Conservation (phyloP, 202 grass and related monocot genomes). For the Miscanthus sacchariflorus region DNA sequence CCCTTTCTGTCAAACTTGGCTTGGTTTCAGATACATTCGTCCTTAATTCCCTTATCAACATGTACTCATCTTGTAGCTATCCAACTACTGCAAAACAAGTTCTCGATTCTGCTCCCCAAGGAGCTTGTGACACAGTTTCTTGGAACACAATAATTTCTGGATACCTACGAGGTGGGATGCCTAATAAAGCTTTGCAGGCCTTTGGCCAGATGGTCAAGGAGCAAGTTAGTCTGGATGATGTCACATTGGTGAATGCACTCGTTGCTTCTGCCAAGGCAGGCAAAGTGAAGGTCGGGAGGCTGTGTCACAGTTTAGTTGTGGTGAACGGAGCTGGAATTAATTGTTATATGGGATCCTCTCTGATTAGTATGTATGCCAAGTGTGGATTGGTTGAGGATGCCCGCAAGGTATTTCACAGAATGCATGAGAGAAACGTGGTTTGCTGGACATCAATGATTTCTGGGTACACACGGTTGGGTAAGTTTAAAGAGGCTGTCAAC, state of each 20-base stretch:
- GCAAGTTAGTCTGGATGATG: constrained; percentile 62
- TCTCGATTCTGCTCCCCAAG: constrained; percentile 60
- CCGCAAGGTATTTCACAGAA: constrained; percentile 71
- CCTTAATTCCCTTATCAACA: constrained; percentile 80
- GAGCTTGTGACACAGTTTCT: constrained; percentile 74
- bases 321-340: constrained; percentile 69
- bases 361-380: constrained; percentile 89
- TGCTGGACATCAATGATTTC: constrained; percentile 96
- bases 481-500: constrained; percentile 67
- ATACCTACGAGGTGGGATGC: constrained; percentile 64
- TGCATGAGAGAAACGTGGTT: constrained; percentile 76
- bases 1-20: constrained; percentile 71
- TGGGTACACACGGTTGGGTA: constrained; percentile 70
- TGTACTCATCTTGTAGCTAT: constrained; percentile 73
- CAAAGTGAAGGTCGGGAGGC: constrained; percentile 48
- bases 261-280: constrained; percentile 78
- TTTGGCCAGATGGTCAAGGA: constrained; percentile 65
- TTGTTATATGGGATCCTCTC: constrained; percentile 72
- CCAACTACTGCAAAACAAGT: constrained; percentile 61
- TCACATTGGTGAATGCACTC: constrained; percentile 75
- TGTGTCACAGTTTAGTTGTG: constrained; percentile 69
- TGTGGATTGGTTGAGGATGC: constrained; percentile 71
- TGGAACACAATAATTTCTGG: constrained; percentile 92
- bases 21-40: constrained; percentile 74
- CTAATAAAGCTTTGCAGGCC: constrained; percentile 59